Conservation (phyloP, 257 asterid genomes). For the Penstemon eatonii region DNA sequence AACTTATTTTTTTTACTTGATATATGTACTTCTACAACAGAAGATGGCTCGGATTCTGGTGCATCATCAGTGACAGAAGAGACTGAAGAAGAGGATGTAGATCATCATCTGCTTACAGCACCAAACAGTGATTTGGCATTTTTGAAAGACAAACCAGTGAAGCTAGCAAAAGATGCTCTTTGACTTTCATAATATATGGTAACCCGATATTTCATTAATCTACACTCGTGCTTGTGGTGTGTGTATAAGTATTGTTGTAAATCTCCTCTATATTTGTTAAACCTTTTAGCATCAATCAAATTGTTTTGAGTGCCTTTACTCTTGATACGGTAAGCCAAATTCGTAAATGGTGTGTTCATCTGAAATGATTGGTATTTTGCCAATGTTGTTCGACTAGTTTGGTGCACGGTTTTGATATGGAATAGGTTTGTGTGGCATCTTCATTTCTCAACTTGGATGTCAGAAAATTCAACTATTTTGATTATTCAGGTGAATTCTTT, state of each 20-base stretch:
- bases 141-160: constrained; percentile 76
- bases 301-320: constrained; percentile 23
- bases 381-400: neutral
- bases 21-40: constrained; percentile 32
- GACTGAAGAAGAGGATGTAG: constrained; percentile 58
- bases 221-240: constrained; percentile 21
- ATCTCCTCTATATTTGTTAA: constrained; percentile 17
- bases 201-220: neutral
- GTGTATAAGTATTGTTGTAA: constrained; percentile 33
- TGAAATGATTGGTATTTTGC: neutral
- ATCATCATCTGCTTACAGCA: constrained; percentile 65
- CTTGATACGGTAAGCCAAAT: neutral
- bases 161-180: constrained; percentile 65
- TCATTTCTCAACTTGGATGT: neutral
- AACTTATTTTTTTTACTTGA: constrained; percentile 1
- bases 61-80: constrained; percentile 49
- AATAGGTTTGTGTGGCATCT: neutral
- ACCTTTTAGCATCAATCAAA: constrained; percentile 22
- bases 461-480: neutral
- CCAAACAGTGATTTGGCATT: constrained; percentile 67
- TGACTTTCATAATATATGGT: constrained; percentile 32
- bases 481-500: neutral
- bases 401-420: no score
- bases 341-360: neutral
- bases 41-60: constrained; percentile 50